Percentiles rank a stretch among this genome's conserved stretches.
These are phyloP conservation scores for Zygosaccharomyces siamensis DNA, from an alignment of 805 yeast species.

Conservation along the genomic window DNA sequence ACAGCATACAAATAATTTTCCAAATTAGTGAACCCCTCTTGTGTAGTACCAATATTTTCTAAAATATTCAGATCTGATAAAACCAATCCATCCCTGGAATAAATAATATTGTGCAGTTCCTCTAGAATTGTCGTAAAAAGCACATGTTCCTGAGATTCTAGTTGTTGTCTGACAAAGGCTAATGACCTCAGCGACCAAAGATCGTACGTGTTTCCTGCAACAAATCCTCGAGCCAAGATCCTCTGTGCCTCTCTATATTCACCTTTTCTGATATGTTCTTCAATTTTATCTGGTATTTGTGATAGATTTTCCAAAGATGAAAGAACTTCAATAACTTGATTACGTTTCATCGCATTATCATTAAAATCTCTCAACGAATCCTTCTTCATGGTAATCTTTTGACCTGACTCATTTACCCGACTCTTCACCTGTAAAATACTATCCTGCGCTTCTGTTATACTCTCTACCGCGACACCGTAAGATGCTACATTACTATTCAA, in stretches of 20 bases:
- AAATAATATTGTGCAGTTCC: conserved; percentile 67
- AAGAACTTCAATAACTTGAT: conserved; percentile 65
- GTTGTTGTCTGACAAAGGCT: conserved; percentile 44
- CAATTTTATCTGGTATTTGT: conserved; percentile 57
- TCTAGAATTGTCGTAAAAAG: conserved; percentile 71
- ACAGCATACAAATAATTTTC: conserved; percentile 53
- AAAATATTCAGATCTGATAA: conserved; percentile 22
- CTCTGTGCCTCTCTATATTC: conserved; percentile 62
- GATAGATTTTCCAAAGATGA: conserved; percentile 61
- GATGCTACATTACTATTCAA: conserved; percentile 84
- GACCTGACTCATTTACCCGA: conserved; percentile 45
- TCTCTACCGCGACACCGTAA: conserved; percentile 63
- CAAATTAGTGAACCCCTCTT: conserved; percentile 38
- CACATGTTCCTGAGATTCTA: conserved; percentile 52
- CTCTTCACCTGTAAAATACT: conserved; percentile 46
- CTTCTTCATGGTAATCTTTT: conserved; percentile 49
- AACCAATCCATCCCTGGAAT: conserved; percentile 40
- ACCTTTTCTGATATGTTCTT: conserved; percentile 61
- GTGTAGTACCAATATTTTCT: conserved; percentile 19
- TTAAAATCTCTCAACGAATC: conserved; percentile 61
- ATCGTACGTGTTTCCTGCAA: conserved; percentile 45
- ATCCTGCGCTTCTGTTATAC: conserved; percentile 61
- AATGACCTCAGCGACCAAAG: conserved; percentile 58
- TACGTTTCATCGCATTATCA: conserved; percentile 54
- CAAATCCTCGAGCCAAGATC: conserved; percentile 43